These are phyloP conservation scores for Trypanosoma vivax DNA, from an alignment of 208 protist genomes.

Conservation along the genomic window DNA sequence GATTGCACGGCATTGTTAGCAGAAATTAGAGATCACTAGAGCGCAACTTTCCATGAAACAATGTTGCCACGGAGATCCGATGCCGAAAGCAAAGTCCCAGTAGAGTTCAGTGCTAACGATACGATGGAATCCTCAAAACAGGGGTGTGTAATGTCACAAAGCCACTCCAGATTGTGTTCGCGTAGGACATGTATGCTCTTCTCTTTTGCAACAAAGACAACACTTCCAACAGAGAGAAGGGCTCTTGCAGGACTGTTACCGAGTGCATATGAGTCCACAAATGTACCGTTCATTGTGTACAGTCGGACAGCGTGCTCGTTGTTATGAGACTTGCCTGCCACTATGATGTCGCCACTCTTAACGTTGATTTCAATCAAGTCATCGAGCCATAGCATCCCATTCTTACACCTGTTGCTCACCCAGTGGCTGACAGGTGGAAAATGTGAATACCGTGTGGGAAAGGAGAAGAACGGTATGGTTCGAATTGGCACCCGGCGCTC, in stretches of 20 bases:
- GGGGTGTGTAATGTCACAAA: slow-evolving; percentile 15
- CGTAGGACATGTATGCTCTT: slow-evolving; percentile 8
- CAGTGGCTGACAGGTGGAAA: slow-evolving; percentile 4
- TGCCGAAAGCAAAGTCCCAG: slow-evolving; percentile 13
- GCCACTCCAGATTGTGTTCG: slow-evolving; percentile 13
- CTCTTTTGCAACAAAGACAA: slow-evolving; percentile 23
- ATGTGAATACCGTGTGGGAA: slow-evolving; percentile 4
- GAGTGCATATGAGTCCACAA: slow-evolving; percentile 10
- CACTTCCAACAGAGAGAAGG: slow-evolving; percentile 20
- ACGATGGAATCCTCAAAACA: slow-evolving; percentile 20
- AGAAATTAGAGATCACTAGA: background rate
- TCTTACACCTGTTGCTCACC: background rate
- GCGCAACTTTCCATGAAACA: slow-evolving; percentile 20
- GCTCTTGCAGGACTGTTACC: slow-evolving; percentile 11
- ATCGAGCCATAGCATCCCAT: slow-evolving; percentile 10
- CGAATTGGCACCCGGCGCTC: slow-evolving; percentile 18
- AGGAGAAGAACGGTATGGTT: slow-evolving; percentile 10
- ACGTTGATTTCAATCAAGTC: slow-evolving; percentile 19
- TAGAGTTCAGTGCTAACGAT: slow-evolving; percentile 22
- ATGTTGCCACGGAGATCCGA: slow-evolving; percentile 16
- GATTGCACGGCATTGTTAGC: too few species aligned
- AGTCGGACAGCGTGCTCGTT: slow-evolving; percentile 8
- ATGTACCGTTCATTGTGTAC: slow-evolving; percentile 20
- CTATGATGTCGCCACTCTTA: slow-evolving; percentile 25
- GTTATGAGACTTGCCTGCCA: slow-evolving; percentile 11